Percentiles rank a stretch among this genome's conserved stretches.
phyloP scores from a whole-genome alignment of 441 rosid genomes.

The Euphorbia celastroides region DNA sequence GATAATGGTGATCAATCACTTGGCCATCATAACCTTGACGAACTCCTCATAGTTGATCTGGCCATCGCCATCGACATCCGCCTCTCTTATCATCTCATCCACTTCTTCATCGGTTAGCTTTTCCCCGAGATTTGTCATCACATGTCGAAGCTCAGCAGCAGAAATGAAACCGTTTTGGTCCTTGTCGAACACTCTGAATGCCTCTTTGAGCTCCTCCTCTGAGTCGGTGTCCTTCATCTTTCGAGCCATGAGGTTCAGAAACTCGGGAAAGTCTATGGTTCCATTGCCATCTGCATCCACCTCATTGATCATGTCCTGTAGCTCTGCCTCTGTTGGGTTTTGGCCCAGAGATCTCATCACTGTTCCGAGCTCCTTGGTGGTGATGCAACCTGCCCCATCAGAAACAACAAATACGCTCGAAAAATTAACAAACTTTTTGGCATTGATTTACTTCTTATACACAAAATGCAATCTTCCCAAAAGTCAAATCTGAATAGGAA shows the following conservation, averaged over 20 bases:
- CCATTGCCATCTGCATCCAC: constrained; percentile 80
- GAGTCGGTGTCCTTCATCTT: constrained; percentile 78
- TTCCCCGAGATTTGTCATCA: constrained; percentile 74
- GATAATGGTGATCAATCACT: constrained; percentile 29
- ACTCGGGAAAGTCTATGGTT: constrained; percentile 72
- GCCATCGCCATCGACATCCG: constrained; percentile 81
- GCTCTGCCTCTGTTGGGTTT: constrained; percentile 76
- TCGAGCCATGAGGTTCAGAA: constrained; percentile 68
- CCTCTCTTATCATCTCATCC: constrained; percentile 73
- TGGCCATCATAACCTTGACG: constrained; percentile 81
- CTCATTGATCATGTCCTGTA: constrained; percentile 74
- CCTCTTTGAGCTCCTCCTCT: constrained; percentile 72
- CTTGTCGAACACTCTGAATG: constrained; percentile 70
- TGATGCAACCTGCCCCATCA: constrained; percentile 48
- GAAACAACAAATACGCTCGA: background rate
- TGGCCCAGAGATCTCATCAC: constrained; percentile 78
- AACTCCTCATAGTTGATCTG: constrained; percentile 76
- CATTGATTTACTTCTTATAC: background rate
- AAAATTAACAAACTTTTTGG: background rate
- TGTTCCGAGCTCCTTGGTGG: constrained; percentile 77
- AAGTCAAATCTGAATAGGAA: background rate
- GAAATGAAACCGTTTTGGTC: constrained; percentile 80
- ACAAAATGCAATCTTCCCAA: background rate
- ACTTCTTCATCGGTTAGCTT: constrained; percentile 72
- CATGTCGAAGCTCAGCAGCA: constrained; percentile 74